phyloP scores from a whole-genome alignment of 495 filamentous ascomycete genomes.

The Penicillium goetzii region DNA sequence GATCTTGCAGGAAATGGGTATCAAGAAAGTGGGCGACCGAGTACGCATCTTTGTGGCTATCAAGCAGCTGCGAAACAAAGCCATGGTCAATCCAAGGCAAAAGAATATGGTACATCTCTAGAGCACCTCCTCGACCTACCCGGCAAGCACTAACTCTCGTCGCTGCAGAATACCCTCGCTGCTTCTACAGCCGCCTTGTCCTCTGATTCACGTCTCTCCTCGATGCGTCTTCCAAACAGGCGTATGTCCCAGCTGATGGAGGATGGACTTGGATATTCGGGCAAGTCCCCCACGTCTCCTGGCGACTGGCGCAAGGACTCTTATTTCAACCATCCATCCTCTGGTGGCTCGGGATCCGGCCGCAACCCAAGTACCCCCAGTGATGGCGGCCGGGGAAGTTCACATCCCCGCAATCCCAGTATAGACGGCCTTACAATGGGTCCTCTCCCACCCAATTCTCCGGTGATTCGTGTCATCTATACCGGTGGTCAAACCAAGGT shows the following conservation, averaged over 20 bases:
- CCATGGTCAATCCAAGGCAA: conserved; percentile 81
- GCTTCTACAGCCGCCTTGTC: conserved; percentile 55
- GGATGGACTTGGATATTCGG: conserved; percentile 33
- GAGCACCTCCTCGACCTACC: background rate
- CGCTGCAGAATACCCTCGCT: conserved; percentile 46
- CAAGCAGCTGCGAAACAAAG: conserved; percentile 85
- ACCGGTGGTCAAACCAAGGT: conserved; percentile 89
- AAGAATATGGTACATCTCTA: conserved; percentile 73
- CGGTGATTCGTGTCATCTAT: conserved; percentile 89
- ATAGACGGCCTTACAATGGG: conserved; percentile 82
- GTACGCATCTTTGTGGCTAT: conserved; percentile 93
- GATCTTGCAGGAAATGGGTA: conserved; percentile 95
- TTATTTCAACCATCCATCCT: conserved; percentile 58
- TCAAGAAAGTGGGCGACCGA: conserved; percentile 96
- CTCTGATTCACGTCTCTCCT: conserved; percentile 65
- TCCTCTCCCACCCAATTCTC: conserved; percentile 74
- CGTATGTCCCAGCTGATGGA: conserved; percentile 74
- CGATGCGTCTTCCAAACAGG: conserved; percentile 62
- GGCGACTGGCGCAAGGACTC: conserved; percentile 54
- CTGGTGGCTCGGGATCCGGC: conserved; percentile 50
- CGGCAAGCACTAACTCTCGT: background rate
- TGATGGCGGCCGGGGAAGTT: conserved; percentile 46
- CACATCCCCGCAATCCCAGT: conserved; percentile 65
- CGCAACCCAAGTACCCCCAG: conserved; percentile 52
- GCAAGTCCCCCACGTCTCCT: conserved; percentile 71